phyloP scores from a whole-genome alignment of 2,329 filamentous ascomycete species.

The Periconia sp. region DNA sequence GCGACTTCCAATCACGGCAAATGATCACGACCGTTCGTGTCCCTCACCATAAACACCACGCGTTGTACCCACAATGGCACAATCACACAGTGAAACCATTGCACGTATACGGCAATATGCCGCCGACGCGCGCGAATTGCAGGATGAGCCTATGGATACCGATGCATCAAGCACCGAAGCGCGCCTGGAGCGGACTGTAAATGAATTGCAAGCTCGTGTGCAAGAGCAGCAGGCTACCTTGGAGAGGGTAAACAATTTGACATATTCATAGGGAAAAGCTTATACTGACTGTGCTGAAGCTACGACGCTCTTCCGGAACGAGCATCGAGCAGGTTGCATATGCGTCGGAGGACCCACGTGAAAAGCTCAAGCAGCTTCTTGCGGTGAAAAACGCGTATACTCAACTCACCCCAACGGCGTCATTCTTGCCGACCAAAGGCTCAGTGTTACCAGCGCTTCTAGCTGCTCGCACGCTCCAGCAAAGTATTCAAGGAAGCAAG shows the following conservation, averaged over 20 bases:
- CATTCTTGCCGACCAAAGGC: conserved; percentile 68
- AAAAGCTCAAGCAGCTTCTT: conserved; percentile 53
- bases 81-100: conserved; percentile 20
- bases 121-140: conserved; percentile 23
- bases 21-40: neutral
- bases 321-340: conserved; percentile 33
- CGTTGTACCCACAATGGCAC: conserved; percentile 26
- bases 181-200: conserved; percentile 70
- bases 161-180: conserved; percentile 53
- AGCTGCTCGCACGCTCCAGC: conserved; percentile 70
- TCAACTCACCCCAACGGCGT: conserved; percentile 64
- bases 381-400: conserved; percentile 70
- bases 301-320: conserved; percentile 43
- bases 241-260: conserved; percentile 48
- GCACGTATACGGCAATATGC: conserved; percentile 39
- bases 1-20: conserved; percentile 5
- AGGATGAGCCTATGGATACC: conserved; percentile 42
- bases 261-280: no score
- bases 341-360: conserved; percentile 40
- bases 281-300: conserved; percentile 47
- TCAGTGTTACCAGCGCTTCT: conserved; percentile 75
- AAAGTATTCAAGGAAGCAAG: conserved; percentile 69
- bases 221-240: conserved; percentile 55
- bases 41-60: no score
- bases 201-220: conserved; percentile 66